Conservation (phyloP, 257 asterid genomes). For the Solanum acaule region DNA sequence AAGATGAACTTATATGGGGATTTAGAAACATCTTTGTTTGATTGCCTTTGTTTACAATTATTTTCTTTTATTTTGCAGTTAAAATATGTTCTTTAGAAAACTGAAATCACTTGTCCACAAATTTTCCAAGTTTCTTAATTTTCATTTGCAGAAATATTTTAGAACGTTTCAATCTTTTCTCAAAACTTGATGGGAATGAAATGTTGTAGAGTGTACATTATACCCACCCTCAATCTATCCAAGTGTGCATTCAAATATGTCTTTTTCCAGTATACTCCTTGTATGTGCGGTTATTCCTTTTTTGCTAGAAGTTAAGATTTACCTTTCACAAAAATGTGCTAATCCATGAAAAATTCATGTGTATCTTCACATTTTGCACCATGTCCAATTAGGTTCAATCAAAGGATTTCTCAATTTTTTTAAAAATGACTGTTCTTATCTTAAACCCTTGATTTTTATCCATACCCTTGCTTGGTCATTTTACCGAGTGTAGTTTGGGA, state of each 20-base stretch:
- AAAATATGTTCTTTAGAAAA: not conserved
- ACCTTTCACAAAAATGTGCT: not conserved
- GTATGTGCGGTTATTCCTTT: not conserved
- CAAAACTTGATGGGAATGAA: not conserved
- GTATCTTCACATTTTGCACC: not conserved
- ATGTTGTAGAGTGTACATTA: not conserved
- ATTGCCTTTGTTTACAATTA: not conserved
- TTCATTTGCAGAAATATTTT: not conserved
- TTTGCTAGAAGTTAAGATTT: not conserved
- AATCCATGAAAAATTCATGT: not conserved
- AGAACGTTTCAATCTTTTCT: not conserved
- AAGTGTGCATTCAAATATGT: not conserved
- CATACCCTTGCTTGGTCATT: not conserved
- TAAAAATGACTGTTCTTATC: not conserved
- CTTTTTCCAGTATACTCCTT: not conserved
- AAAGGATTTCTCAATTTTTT: not conserved
- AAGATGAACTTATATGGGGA: not conserved
- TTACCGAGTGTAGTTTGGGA: not conserved
- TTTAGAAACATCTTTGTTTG: not conserved
- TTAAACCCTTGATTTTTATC: not conserved
- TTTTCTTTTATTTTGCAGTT: not conserved
- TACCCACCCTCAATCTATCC: not conserved
- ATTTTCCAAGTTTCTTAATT: not conserved
- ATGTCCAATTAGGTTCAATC: not conserved
- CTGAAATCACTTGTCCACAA: not conserved